These are phyloP conservation scores for Colletotrichum musicola DNA, from an alignment of 2,329 filamentous ascomycete species.

Conservation along the genomic window DNA sequence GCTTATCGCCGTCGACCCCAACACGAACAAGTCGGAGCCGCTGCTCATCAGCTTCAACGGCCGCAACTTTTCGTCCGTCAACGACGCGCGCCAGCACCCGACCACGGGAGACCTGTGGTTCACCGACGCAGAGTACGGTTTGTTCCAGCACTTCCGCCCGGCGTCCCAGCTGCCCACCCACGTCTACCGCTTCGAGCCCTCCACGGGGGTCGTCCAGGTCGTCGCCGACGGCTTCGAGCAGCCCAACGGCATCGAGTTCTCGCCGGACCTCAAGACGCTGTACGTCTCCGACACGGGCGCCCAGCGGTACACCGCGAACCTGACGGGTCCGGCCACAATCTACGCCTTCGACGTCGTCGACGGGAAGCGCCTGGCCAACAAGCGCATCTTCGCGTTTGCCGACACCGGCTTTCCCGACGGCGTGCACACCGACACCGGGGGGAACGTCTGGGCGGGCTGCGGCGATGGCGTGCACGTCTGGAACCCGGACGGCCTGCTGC, in stretches of 20 bases:
- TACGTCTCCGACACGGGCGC: constrained; percentile 60
- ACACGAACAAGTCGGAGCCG: constrained; percentile 41
- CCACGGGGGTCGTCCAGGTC: constrained; percentile 53
- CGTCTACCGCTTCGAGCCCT: constrained; percentile 61
- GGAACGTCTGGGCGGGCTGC: constrained; percentile 63
- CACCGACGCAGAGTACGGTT: constrained; percentile 63
- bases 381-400: constrained; percentile 63
- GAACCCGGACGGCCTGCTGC: constrained; percentile 57
- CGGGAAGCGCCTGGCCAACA: constrained; percentile 48
- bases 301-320: constrained; percentile 13
- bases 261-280: constrained; percentile 57
- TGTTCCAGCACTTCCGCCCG: constrained; percentile 59
- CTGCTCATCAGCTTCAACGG: constrained; percentile 34
- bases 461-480: constrained; percentile 64
- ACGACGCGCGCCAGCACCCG: constrained; percentile 58
- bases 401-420: constrained; percentile 60
- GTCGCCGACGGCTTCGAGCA: constrained; percentile 62
- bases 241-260: constrained; percentile 61
- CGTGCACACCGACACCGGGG: constrained; percentile 59
- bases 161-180: constrained; percentile 58
- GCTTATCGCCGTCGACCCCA: constrained; percentile 37
- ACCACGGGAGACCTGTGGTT: constrained; percentile 62
- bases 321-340: constrained; percentile 26
- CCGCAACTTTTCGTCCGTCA: constrained; percentile 59
- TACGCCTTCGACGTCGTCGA: constrained; percentile 36